Percentiles rank a stretch among this genome's conserved stretches.
These are phyloP conservation scores for Ampelomyces quisqualis DNA, from an alignment of 2,329 filamentous ascomycete genomes.

Conservation along the genomic window DNA sequence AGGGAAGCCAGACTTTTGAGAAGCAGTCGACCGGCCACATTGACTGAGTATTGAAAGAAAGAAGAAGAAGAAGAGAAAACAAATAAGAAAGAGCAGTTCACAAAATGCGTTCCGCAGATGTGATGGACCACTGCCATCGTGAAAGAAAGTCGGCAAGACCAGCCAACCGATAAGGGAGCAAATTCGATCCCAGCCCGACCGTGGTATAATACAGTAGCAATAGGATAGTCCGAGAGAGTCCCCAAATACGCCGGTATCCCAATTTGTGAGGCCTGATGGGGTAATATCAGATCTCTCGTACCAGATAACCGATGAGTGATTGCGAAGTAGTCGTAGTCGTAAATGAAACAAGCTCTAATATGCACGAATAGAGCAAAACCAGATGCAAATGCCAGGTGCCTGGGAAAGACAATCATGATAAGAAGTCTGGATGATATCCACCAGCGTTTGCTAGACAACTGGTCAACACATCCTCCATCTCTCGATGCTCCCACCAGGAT, in stretches of 20 bases:
- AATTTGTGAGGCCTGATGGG: conserved; percentile 36
- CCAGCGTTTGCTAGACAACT: too few relatives aligned
- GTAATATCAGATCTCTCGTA: conserved; percentile 38
- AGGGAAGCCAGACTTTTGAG: conserved; percentile 27
- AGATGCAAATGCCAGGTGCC: conserved; percentile 28
- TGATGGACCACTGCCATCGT: conserved; percentile 11
- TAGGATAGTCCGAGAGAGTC: conserved; percentile 34
- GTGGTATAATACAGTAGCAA: conserved; percentile 43
- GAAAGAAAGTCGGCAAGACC: conserved; percentile 26
- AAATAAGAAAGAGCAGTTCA: conserved; percentile 6
- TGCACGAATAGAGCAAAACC: conserved; percentile 25
- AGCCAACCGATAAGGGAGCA: conserved; percentile 30
- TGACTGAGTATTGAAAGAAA: conserved; percentile 6
- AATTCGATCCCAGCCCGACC: conserved; percentile 25
- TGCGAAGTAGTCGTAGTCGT: conserved; percentile 31
- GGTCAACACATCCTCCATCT: too few relatives aligned
- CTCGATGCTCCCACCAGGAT: too few relatives aligned
- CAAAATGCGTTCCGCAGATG: conserved; percentile 10
- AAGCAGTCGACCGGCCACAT: conserved; percentile 12
- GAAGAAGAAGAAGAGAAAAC: conserved; percentile 7
- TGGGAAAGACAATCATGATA: conserved; percentile 37
- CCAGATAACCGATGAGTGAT: conserved; percentile 38
- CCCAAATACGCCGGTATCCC: conserved; percentile 37
- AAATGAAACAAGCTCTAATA: conserved; percentile 30
- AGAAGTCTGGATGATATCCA: conserved; percentile 15